Base-by-base conservation (phyloP, 192 early-diverging fungal species). In the Linnemannia exigua region DNA sequence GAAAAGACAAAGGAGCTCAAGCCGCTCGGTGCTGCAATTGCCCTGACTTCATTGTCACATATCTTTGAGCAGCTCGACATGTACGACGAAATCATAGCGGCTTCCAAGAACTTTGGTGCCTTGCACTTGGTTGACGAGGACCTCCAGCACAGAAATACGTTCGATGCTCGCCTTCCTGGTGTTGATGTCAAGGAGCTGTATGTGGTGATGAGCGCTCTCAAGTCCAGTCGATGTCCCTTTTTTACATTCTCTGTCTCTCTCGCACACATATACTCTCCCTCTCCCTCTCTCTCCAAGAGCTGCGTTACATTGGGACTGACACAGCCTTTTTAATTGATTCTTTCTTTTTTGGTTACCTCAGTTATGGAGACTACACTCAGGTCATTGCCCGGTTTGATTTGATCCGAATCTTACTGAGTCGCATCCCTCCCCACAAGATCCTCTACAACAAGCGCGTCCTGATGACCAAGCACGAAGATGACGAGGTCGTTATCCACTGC, bases 51-150 rank as follows among this genome's bases (percentile, higher is more conserved):
- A 12, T 25, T 74, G 41, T 70, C 67, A 35, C 48, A 47, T 20
- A 47, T 78, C 22, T 84, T 77, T 44, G 81, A 84, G 66, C 81
- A 84, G 31, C 66, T 84, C 17, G 81, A 72, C 19, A 19, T 84
- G 19, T 74, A 74, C 17, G 37, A 84, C 17, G 63, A 78, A 5
- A n/a, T 84, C 1, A 5, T 68, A 16, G 31, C n/a, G 4, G 22
- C 74, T 20, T 41, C 66, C 6, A 84, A 84, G 70, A 72, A 76
- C 50, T 84, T 84, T 70, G 81, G 81, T 0, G 76, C 81, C 14
- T 2, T 84, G 50, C 46, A 73, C 46, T 31, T 84, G 1, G n/a
- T n/a, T 6, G 54, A 78, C 11, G 81, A 77, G 28, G 76, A 84
- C 38, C 31, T 84, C 31, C 28, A 72, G 1, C 19, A 51, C 22